These are phyloP conservation scores for Raffaelea albimanens DNA, from an alignment of 2,329 filamentous ascomycete genomes.

Conservation along the genomic window DNA sequence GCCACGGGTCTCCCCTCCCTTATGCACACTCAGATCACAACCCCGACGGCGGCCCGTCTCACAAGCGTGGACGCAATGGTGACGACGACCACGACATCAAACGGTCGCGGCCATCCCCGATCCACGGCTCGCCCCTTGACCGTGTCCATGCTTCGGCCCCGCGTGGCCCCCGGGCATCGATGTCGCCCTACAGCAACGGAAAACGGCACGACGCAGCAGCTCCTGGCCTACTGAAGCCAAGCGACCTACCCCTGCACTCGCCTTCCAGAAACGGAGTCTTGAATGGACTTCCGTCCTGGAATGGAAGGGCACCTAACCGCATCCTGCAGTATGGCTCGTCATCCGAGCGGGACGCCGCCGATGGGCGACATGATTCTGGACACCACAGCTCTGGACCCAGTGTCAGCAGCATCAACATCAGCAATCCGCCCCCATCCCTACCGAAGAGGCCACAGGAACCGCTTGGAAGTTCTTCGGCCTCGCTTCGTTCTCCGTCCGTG, in stretches of 20 bases:
- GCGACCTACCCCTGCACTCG: not conserved
- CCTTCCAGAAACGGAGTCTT: not conserved
- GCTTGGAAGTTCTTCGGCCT: not conserved
- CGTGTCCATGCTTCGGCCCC: not conserved
- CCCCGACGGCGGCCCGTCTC: not conserved
- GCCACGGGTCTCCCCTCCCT: not conserved
- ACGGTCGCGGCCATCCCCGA: constrained; percentile 8
- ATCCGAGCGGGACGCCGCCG: not conserved
- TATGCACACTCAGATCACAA: not conserved
- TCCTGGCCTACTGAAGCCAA: not conserved
- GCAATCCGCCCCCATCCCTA: not conserved
- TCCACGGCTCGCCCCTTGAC: not conserved
- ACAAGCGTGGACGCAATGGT: constrained; percentile 7
- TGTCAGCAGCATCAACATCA: not conserved
- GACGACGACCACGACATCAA: constrained; percentile 8
- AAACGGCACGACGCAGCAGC: not conserved
- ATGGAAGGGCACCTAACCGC: constrained; percentile 2
- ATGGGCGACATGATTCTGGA: not conserved
- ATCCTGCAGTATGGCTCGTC: constrained; percentile 5
- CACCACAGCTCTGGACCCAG: not conserved
- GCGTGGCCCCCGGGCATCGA: not conserved
- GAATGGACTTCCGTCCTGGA: constrained; percentile 1
- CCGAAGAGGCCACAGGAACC: not conserved
- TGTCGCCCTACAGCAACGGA: not conserved
- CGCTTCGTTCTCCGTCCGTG: too few relatives aligned